Evolutionary conservation across 805 yeast genomes (phyloP).

Genomic region (Phaffomyces thermotolerans): DNA sequence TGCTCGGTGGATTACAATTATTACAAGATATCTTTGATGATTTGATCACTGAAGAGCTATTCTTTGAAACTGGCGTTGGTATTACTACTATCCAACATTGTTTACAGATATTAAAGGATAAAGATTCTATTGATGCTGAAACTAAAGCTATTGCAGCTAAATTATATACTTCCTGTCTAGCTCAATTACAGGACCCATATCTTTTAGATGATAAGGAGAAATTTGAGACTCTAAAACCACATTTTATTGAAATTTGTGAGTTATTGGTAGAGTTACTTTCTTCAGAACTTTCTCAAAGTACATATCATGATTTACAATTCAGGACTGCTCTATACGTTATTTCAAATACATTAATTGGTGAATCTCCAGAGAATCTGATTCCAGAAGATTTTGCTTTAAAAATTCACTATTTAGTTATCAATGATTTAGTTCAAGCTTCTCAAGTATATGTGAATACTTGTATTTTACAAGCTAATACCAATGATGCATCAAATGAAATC

Average conservation of each 20-base stretch:
- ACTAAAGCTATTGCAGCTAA: constrained; percentile 42
- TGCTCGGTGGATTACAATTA: constrained; percentile 30
- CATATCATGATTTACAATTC: constrained; percentile 9
- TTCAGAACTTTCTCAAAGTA: constrained; percentile 4
- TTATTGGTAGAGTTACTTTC: constrained; percentile 11
- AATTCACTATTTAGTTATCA: constrained; percentile 4
- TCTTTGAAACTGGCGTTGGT: constrained; percentile 71
- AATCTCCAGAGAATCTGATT: constrained; percentile 20
- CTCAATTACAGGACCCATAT: constrained; percentile 46
- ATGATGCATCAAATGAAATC: constrained; percentile 12
- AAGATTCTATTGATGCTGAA: constrained; percentile 16
- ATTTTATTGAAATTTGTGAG: constrained; percentile 15
- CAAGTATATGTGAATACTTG: constrained; percentile 8
- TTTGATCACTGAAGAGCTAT: constrained; percentile 77
- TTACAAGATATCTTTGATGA: constrained; percentile 80
- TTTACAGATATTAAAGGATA: constrained; percentile 30
- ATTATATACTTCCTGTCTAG: constrained; percentile 46
- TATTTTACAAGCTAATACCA: constrained; percentile 8
- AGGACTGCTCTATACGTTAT: constrained; percentile 13
- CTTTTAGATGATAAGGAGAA: constrained; percentile 34
- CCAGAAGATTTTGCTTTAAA: constrained; percentile 10
- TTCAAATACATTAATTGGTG: constrained; percentile 14
- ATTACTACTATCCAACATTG: constrained; percentile 44
- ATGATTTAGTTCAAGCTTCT: constrained; percentile 12
- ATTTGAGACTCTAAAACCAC: constrained; percentile 18